A percentile compares a stretch with the other conserved stretches of the same genome.
Conservation (phyloP, 2,329 filamentous ascomycete genomes). For the Colletotrichum theobromicola region DNA sequence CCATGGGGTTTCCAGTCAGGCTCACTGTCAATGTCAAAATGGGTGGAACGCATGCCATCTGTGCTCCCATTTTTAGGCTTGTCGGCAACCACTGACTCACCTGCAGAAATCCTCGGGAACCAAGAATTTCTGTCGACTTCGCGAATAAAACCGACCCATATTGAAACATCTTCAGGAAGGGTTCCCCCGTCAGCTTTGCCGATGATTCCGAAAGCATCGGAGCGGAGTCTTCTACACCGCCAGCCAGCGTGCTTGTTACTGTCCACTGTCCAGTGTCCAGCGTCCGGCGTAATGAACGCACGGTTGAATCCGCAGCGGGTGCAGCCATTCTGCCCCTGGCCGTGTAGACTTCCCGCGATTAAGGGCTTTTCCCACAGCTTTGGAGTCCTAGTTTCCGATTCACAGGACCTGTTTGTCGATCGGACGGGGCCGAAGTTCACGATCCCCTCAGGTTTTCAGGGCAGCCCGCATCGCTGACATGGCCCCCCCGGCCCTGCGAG, state of each 20-base stretch:
- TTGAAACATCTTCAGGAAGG: background rate
- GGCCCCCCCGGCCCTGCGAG: background rate
- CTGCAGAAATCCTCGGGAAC: background rate
- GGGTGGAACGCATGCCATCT: background rate
- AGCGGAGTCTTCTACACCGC: background rate
- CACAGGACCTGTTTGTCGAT: constrained; percentile 1
- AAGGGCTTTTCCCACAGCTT: background rate
- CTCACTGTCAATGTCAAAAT: background rate
- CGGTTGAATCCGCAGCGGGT: background rate
- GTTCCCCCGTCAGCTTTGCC: background rate
- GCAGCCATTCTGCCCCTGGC: background rate
- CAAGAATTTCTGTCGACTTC: background rate
- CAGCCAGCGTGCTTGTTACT: background rate
- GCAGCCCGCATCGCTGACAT: constrained; percentile 10
- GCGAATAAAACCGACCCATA: background rate
- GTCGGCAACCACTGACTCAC: background rate
- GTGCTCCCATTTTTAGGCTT: background rate
- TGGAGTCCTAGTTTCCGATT: constrained; percentile 11
- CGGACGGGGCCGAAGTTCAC: constrained; percentile 13
- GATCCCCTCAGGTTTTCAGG: constrained; percentile 11
- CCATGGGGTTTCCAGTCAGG: background rate
- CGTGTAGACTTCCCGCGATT: background rate
- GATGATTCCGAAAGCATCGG: background rate
- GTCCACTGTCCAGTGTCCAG: too few relatives aligned
- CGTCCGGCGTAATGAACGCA: too few relatives aligned